A percentile compares a stretch with the other conserved stretches of the same genome.
phyloP scores from a whole-genome alignment of 164 flowering plant species.

The Houttuynia cordata region DNA sequence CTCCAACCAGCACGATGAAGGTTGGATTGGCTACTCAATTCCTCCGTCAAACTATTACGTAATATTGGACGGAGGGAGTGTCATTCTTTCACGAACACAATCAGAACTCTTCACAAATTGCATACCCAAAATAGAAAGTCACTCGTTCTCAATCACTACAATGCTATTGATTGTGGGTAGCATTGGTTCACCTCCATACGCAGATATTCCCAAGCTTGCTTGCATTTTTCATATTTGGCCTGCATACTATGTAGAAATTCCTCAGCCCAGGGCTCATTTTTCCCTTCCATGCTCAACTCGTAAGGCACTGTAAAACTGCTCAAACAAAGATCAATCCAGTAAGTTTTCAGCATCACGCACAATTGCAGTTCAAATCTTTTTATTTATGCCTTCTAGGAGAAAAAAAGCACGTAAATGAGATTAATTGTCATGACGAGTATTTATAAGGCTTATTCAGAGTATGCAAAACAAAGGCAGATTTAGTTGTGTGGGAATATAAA shows the following conservation, averaged over 20 bases:
- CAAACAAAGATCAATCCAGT: neutral
- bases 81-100: too few species aligned
- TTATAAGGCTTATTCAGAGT: too few species aligned
- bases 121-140: neutral
- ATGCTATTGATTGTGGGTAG: slow-evolving; percentile 66
- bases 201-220: slow-evolving; percentile 43
- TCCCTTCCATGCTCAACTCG: slow-evolving; percentile 68
- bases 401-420: neutral
- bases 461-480: too few species aligned
- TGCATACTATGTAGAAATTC: slow-evolving; percentile 37
- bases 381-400: neutral
- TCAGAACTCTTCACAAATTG: too few species aligned
- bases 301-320: slow-evolving; percentile 82
- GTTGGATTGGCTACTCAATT: too few species aligned
- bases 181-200: slow-evolving; percentile 61
- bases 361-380: neutral
- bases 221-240: slow-evolving; percentile 41
- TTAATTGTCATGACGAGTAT: too few species aligned
- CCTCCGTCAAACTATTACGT: too few species aligned
- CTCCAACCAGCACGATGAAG: too few species aligned
- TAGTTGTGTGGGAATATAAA: too few species aligned
- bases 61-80: too few species aligned
- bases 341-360: neutral
- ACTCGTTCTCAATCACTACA: slow-evolving; percentile 17
- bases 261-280: slow-evolving; percentile 73